Evolutionary conservation across 352 stramenopile species (phyloP).

Genomic region (Phytophthora pistaciae): DNA sequence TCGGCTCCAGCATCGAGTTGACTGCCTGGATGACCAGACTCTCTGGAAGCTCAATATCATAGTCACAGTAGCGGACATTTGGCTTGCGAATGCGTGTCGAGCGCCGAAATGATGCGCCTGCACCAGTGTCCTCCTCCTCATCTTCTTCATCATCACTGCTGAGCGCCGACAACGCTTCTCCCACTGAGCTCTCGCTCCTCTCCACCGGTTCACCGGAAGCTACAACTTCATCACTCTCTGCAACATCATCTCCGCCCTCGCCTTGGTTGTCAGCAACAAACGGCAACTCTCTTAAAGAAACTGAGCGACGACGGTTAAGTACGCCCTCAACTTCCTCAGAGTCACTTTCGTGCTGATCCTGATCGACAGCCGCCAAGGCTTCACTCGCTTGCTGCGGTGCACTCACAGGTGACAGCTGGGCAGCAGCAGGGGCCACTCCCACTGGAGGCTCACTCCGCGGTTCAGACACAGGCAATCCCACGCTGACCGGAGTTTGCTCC

Average conservation of each 20-base stretch:
- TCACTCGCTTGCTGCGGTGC: not conserved
- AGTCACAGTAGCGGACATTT: not conserved
- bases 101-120: slow-evolving; percentile 13
- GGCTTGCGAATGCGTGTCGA: not conserved
- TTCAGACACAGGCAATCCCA: not conserved
- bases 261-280: not conserved
- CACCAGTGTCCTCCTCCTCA: not conserved
- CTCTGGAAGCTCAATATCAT: not conserved
- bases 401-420: not conserved
- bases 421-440: not conserved
- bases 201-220: not conserved
- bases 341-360: not conserved
- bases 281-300: not conserved
- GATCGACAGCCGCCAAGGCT: not conserved
- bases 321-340: not conserved
- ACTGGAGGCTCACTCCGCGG: not conserved
- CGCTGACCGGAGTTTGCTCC: not conserved
- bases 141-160: slow-evolving; percentile 1
- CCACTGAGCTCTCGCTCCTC: not conserved
- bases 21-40: slow-evolving; percentile 1
- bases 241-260: not conserved
- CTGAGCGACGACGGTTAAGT: not conserved
- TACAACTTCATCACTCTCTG: not conserved
- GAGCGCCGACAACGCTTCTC: not conserved
- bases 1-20: not conserved